phyloP scores from a whole-genome alignment of 208 protist species.

The Herpetomonas tarakana region DNA sequence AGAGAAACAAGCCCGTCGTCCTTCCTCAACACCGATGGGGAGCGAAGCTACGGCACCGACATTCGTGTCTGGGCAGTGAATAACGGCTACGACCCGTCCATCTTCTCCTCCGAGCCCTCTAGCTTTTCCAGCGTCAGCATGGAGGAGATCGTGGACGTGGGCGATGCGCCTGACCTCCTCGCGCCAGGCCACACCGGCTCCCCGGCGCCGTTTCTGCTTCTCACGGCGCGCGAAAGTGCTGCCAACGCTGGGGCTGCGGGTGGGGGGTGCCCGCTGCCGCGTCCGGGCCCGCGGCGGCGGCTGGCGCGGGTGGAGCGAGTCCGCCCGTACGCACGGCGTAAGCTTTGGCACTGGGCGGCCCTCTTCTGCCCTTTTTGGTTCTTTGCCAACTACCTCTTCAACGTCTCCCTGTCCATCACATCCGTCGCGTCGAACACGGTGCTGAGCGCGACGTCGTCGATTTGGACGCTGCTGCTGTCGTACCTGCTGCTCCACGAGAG shows the following conservation, averaged over 20 bases:
- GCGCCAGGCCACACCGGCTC: neutral
- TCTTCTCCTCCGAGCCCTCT: neutral
- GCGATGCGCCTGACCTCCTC: neutral
- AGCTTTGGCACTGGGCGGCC: conserved; percentile 67
- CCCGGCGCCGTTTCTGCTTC: neutral
- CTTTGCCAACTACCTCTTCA: conserved; percentile 90
- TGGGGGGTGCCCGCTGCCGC: conserved; percentile 21
- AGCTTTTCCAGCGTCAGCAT: neutral
- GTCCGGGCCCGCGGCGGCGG: conserved; percentile 13
- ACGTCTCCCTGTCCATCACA: conserved; percentile 79
- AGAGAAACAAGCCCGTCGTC: no score
- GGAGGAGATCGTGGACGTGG: neutral
- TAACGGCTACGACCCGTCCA: neutral
- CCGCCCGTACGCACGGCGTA: conserved; percentile 56
- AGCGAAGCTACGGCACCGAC: neutral
- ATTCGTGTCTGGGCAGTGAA: neutral
- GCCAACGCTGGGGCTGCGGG: neutral
- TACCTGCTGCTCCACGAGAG: conserved; percentile 64
- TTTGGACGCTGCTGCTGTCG: conserved; percentile 85
- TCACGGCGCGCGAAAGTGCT: neutral
- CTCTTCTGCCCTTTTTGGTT: conserved; percentile 91
- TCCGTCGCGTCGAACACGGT: conserved; percentile 90
- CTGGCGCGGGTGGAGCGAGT: conserved; percentile 41
- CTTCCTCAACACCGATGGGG: neutral
- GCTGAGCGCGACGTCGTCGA: conserved; percentile 77